Evolutionary conservation across 2,329 filamentous ascomycete species (phyloP), one percentile per base, ranked within the genome.

Genomic region (Pseudonectria buxi): DNA sequence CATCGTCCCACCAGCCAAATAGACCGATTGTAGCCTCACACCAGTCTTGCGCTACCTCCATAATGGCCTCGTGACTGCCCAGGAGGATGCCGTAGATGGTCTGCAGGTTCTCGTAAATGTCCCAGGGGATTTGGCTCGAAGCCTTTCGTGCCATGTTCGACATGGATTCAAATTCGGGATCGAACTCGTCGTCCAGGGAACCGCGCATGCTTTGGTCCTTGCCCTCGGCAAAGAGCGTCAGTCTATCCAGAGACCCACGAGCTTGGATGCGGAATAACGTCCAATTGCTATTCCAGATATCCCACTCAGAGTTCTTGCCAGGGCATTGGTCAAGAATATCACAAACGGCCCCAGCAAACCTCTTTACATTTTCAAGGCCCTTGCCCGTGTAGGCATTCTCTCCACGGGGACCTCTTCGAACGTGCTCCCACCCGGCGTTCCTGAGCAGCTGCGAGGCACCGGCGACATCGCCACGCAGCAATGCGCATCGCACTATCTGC

Each of bases 1-100:
- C 75, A 41, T 92, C 86, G 54, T 94, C 83, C 88, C 89, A 95
- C 90, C 90, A 96, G 6, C 84, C 81, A 24, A 89, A 81, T 32
- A 96, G 66, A 2, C 82, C 85, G 40, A 95, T 65, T 0, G 82
- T 84, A 1, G 87, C 89, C 64, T 96, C 90, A 33, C 90, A 79
- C 90, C 90, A 96, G 59, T 95, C 89, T 53, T 90, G 81, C 1
- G 88, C 78, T 29, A 80, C 77, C 30, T 80, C 75, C 41, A 94
- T 67, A 34, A 95, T 86, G 14, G 87, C 80, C 25, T 81, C 75
- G 9, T 78, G 71, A 44, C 83, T 77, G 25, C 90, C 89, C 4
- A 92, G 72, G 2, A 94, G 65, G 41, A 94, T 81, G 24, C 81
- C 81, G 56, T 95, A 95, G 6, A 95, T 64, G 10, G 78, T 79